Evolutionary conservation across 2,329 filamentous ascomycete genomes (phyloP), one percentile per base, ranked within the genome.

Genomic region (Cladosporium sp.): DNA sequence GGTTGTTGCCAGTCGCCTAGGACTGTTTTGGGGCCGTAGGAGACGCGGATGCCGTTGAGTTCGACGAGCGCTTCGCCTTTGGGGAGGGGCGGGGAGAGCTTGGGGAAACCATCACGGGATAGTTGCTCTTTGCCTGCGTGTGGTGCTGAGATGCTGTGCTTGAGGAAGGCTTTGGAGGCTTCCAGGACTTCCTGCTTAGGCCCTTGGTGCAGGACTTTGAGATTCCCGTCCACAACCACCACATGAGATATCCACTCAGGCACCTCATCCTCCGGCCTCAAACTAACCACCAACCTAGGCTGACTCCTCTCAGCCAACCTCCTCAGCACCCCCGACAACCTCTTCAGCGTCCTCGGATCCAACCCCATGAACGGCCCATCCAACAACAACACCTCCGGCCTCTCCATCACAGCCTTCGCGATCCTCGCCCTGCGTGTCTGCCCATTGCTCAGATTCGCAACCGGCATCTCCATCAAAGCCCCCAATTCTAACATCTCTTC

Each of bases 351-450:
- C 6, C 89, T 89, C 16, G 94, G 95, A 77, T 98, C 95, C 18
- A 99, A 82, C 0, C 95, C 94, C 91, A 97, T 96, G 74, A 97
- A 97, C 1, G 95, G 94, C 72, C 97, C 94, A 78, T 99, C 95
- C 2, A 97, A 82, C 61, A 98, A 82, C 67, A 99, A 75, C 13
- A 97, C 84, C 76, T 96, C 91, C 0, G 95, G 95, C 61, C 85
- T 85, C 7, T 83, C 88, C 66, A 98, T 82, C 59, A 99, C 79
- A 0, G 93, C 93, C 71, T 92, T 91, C 1, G 93, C 95, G 70
- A 99, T 97, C 67, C 92, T 87, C 8, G 94, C 91, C 63, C 95
- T 83, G 68, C 94, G 84, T 7, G 91, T 94, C 78, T 99, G 95
- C 0, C 95, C 95, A 77, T 98, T 97, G 76, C 93, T 97, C 63